A percentile compares a stretch with the other conserved stretches of the same genome.
phyloP scores from a whole-genome alignment of 805 yeast genomes.

The Yarrowia sp. region DNA sequence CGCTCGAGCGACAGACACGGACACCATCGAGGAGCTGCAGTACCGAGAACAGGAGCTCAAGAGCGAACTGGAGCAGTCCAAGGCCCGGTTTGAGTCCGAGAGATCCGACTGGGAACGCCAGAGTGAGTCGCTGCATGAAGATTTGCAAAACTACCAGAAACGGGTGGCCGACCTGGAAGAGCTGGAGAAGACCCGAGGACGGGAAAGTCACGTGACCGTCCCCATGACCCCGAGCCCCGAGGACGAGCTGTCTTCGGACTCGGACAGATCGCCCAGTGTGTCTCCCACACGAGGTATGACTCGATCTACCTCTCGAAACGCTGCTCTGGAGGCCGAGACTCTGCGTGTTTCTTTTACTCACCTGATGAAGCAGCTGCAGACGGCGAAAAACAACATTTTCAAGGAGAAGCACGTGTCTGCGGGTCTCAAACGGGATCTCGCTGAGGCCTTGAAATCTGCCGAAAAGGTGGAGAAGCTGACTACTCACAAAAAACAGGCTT shows the following conservation, averaged over 20 bases:
- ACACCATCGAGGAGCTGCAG: constrained; percentile 47
- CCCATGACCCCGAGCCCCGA: constrained; percentile 4
- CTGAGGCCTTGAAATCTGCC: constrained; percentile 43
- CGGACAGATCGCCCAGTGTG: not conserved
- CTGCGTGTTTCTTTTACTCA: constrained; percentile 67
- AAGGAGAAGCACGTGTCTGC: constrained; percentile 56
- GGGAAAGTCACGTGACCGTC: not conserved
- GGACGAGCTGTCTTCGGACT: constrained; percentile 6
- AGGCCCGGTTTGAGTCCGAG: constrained; percentile 45
- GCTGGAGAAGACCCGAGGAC: not conserved
- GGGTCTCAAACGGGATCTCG: constrained; percentile 48
- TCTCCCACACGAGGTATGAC: constrained; percentile 12
- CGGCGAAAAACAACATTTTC: constrained; percentile 59
- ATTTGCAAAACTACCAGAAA: constrained; percentile 44
- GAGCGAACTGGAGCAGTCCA: constrained; percentile 43
- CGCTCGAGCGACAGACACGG: constrained; percentile 44
- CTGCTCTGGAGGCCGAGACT: constrained; percentile 67
- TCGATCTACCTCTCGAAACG: constrained; percentile 39
- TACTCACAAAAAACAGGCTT: constrained; percentile 1
- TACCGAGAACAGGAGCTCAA: constrained; percentile 47
- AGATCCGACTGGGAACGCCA: constrained; percentile 42
- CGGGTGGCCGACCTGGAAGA: constrained; percentile 40
- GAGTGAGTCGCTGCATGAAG: constrained; percentile 45
- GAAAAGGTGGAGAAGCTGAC: constrained; percentile 39
- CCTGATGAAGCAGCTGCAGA: constrained; percentile 69